Evolutionary conservation across 345 rosid genomes (phyloP).

Genomic region (Pelargonium nanum): DNA sequence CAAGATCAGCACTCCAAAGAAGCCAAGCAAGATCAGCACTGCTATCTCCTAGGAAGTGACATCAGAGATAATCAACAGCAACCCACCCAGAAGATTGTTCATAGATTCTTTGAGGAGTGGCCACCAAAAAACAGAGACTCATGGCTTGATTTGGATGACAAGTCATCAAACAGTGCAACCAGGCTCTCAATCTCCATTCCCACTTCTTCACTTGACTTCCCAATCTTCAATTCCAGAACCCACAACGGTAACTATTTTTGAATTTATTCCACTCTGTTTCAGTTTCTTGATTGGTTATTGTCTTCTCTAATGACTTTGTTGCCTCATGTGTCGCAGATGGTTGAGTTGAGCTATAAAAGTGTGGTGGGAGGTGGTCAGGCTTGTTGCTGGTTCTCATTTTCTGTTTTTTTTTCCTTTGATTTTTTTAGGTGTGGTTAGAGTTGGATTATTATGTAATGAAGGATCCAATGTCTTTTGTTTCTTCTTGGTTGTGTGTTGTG

Average conservation of each 20-base stretch:
- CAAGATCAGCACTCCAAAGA: slow-evolving; percentile 18
- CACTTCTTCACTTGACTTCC: slow-evolving; percentile 41
- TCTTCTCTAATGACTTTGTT: not conserved
- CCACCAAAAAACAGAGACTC: slow-evolving; percentile 50
- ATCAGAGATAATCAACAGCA: slow-evolving; percentile 31
- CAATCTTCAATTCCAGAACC: slow-evolving; percentile 37
- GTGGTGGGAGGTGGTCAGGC: not conserved
- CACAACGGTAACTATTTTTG: slow-evolving; percentile 20
- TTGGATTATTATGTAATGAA: not conserved
- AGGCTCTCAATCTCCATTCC: slow-evolving; percentile 65
- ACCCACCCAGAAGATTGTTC: slow-evolving; percentile 64
- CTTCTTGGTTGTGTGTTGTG: not conserved
- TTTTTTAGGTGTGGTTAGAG: too few relatives aligned
- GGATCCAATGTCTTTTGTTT: not conserved
- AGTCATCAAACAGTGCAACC: slow-evolving; percentile 39
- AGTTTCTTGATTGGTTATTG: too few relatives aligned
- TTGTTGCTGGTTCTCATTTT: too few relatives aligned
- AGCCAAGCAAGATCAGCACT: slow-evolving; percentile 24
- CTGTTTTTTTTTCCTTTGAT: too few relatives aligned
- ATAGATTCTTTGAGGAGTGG: slow-evolving; percentile 83
- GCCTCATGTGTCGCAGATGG: not conserved
- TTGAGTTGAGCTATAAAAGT: not conserved
- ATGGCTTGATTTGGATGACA: slow-evolving; percentile 55
- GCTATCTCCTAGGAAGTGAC: slow-evolving; percentile 31
- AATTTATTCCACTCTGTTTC: too few relatives aligned